phyloP scores from a whole-genome alignment of 805 yeast genomes.

The Starmerella roubikii region DNA sequence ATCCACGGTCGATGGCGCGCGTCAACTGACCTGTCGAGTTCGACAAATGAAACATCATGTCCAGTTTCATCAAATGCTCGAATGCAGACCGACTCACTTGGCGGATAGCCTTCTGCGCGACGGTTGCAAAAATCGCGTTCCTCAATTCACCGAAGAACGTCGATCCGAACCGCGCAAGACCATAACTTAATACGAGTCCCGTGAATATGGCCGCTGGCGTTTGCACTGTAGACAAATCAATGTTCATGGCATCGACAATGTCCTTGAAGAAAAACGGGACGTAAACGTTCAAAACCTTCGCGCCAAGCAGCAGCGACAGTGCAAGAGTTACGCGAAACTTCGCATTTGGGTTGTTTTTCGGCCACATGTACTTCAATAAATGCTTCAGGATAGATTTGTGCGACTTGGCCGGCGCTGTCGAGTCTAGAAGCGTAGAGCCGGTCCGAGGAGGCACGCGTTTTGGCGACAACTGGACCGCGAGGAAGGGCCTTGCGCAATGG shows the following conservation, averaged over 20 bases:
- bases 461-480: too few species aligned
- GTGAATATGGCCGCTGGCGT: constrained; percentile 27
- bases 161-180: constrained; percentile 87
- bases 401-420: too few species aligned
- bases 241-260: constrained; percentile 83
- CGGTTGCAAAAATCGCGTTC: constrained; percentile 90
- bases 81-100: constrained; percentile 82
- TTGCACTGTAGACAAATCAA: constrained; percentile 67
- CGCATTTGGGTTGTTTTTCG: constrained; percentile 26
- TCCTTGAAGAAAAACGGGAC: constrained; percentile 89
- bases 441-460: too few species aligned
- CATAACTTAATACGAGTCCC: constrained; percentile 66
- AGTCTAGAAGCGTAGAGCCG: too few species aligned
- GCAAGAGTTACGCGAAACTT: constrained; percentile 68
- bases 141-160: constrained; percentile 87
- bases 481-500: too few species aligned
- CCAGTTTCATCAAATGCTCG: constrained; percentile 66
- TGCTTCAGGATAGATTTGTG: constrained; percentile 19
- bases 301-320: constrained; percentile 52
- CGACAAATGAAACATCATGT: constrained; percentile 76
- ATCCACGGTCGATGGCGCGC: constrained; percentile 93
- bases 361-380: constrained; percentile 27
- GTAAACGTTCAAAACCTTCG: constrained; percentile 82
- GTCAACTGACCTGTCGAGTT: constrained; percentile 94
- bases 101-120: constrained; percentile 87